Conservation (phyloP, 2,329 filamentous ascomycete species). For the Didymella pinodella region DNA sequence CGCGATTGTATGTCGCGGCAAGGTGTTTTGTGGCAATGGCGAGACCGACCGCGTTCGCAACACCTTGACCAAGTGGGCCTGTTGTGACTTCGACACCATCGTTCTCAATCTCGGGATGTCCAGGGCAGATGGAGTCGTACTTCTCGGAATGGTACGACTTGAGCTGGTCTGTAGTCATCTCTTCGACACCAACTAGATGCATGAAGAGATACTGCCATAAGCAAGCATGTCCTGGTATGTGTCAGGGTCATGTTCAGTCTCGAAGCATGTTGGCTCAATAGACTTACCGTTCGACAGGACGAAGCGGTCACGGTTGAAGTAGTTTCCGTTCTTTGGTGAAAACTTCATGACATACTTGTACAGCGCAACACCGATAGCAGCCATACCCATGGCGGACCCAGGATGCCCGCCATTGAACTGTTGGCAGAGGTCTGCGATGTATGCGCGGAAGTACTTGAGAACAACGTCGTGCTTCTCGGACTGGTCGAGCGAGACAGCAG, state of each 20-base stretch:
- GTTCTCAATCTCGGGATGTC: conserved; percentile 66
- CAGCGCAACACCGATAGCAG: conserved; percentile 67
- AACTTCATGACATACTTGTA: conserved; percentile 71
- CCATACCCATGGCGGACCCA: conserved; percentile 63
- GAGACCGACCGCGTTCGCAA: neutral
- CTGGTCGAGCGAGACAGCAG: neutral
- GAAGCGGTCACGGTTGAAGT: conserved; percentile 69
- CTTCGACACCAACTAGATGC: conserved; percentile 61
- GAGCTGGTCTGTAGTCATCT: conserved; percentile 65
- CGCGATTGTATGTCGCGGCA: neutral
- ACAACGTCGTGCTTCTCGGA: neutral
- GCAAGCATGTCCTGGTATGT: conserved; percentile 55
- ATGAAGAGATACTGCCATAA: conserved; percentile 63
- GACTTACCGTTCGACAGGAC: conserved; percentile 57
- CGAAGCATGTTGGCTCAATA: neutral
- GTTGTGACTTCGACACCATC: conserved; percentile 67
- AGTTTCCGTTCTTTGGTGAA: conserved; percentile 62
- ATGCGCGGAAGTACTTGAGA: neutral
- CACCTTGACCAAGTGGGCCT: conserved; percentile 32
- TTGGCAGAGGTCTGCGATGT: neutral
- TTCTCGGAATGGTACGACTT: conserved; percentile 62
- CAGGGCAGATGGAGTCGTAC: conserved; percentile 60
- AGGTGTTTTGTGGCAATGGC: neutral
- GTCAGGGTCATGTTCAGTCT: neutral
- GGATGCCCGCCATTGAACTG: neutral